Base-by-base conservation (phyloP, 2,329 filamentous ascomycete species). In the Aspergillaceae sp. region DNA sequence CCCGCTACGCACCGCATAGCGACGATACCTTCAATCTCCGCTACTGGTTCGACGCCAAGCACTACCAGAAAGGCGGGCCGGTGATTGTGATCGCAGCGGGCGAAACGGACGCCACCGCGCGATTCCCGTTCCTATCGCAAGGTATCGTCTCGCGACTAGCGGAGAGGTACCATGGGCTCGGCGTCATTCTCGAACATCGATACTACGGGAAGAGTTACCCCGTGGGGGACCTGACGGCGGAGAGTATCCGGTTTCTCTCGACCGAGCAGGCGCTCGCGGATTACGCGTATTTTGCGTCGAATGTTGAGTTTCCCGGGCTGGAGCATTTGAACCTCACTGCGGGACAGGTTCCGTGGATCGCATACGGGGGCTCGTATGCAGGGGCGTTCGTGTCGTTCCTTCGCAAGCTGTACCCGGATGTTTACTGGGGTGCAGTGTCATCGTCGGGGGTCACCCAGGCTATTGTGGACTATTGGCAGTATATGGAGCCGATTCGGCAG, bases 241-340 rank as follows among this genome's bases (percentile, higher is more conserved):
- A 85, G 60, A 90, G 79, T 55, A 68, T 94, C 52, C 82, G 88
- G 2, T 94, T 92, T 71, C 70, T 94, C 58, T 84, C 86, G 1
- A 92, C 87, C 0, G 85, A 90, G 55, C 88, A 94, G 63, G 82
- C 87, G 0, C 63, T 94, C 35, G 87, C 87, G 5, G 88, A 94
- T 62, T 80, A 83, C 38, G 86, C 81, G 2, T 94, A 87, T 65
- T 94, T 94, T 66, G 86, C 87, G 0, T 67, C 79, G 50, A 77
- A 92, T 53, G 74, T 89, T 36, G 71, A 79, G 43, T 89, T 90
- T 50, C 73, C 79, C 0, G 86, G 86, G 0, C 66, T 89, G 4
- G 82, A 86, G 58, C 66, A 86, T 50, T 58, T 76, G 27, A 76
- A 88, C 51, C 67, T 92, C 34, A 87, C 79, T 0, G 78, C 86